phyloP scores from a whole-genome alignment of 495 filamentous ascomycete genomes.

The Niebla homalea region DNA sequence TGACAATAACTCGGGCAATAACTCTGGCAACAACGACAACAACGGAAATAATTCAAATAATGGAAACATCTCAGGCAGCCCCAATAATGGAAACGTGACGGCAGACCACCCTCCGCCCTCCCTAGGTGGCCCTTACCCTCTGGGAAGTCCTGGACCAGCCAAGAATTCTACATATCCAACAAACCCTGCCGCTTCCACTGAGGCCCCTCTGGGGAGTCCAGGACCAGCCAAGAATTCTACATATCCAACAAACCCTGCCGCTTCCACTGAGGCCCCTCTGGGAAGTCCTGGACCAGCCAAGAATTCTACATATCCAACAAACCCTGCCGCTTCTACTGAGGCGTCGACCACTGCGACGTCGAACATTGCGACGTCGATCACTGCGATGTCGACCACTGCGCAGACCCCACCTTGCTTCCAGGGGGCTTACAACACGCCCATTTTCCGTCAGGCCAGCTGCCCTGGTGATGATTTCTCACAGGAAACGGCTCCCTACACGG shows the following conservation, averaged over 20 bases:
- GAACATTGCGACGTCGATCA: too few relatives aligned
- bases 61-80: too few relatives aligned
- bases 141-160: background rate
- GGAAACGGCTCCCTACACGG: background rate
- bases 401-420: too few relatives aligned
- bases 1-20: too few relatives aligned
- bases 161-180: constrained; percentile 1
- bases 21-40: too few relatives aligned
- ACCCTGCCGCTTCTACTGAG: background rate
- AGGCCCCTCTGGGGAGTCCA: background rate
- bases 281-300: background rate
- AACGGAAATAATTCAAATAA: too few relatives aligned
- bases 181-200: background rate
- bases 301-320: constrained; percentile 2
- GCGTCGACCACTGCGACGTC: too few relatives aligned
- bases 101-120: too few relatives aligned
- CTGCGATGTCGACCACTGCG: too few relatives aligned
- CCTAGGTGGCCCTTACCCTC: too few relatives aligned
- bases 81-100: too few relatives aligned
- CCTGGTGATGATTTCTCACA: background rate
- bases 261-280: background rate
- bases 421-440: background rate
- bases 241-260: constrained; percentile 4
- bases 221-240: background rate
- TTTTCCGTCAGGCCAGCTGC: background rate